These are phyloP conservation scores for Taphrina flavorubra DNA, from an alignment of 1,139 yeast genomes.

Conservation along the genomic window DNA sequence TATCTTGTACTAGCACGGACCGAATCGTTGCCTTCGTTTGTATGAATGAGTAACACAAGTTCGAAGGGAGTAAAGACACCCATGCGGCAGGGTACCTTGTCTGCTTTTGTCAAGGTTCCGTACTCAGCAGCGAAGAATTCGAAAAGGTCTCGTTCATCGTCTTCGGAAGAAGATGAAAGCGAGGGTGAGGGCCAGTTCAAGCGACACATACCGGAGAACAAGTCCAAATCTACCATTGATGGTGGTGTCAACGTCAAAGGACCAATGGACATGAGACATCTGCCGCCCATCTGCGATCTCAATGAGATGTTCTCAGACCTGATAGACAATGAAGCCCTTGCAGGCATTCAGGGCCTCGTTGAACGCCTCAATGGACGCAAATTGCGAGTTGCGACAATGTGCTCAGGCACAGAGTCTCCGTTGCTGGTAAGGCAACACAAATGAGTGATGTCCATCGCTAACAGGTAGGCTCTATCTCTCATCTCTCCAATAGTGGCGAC, in stretches of 20 bases:
- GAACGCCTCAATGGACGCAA: constrained; percentile 38
- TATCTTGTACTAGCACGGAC: too few relatives aligned
- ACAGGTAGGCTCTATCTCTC: constrained; percentile 37
- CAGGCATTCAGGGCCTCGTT: constrained; percentile 13
- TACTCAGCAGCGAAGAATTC: neutral
- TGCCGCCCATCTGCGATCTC: constrained; percentile 40
- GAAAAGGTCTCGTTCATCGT: neutral
- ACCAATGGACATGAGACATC: constrained; percentile 19
- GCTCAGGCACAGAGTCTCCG: constrained; percentile 43
- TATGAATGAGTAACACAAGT: neutral
- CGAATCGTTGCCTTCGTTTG: neutral
- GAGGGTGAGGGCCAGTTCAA: constrained; percentile 1
- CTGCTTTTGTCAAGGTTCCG: constrained; percentile 10
- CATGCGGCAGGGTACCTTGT: constrained; percentile 12
- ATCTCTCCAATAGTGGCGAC: constrained; percentile 32
- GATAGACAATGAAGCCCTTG: constrained; percentile 25
- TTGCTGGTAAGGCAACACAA: constrained; percentile 14
- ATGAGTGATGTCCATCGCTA: too few relatives aligned
- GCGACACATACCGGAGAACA: constrained; percentile 1
- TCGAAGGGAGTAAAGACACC: neutral
- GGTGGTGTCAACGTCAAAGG: constrained; percentile 16
- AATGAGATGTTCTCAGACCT: constrained; percentile 42
- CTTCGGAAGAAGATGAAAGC: neutral
- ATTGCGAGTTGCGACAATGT: constrained; percentile 43
- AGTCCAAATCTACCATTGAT: constrained; percentile 18